These are phyloP conservation scores for Rhodosorus marinus DNA, from an alignment of 23 red algal species.

Conservation along the genomic window DNA sequence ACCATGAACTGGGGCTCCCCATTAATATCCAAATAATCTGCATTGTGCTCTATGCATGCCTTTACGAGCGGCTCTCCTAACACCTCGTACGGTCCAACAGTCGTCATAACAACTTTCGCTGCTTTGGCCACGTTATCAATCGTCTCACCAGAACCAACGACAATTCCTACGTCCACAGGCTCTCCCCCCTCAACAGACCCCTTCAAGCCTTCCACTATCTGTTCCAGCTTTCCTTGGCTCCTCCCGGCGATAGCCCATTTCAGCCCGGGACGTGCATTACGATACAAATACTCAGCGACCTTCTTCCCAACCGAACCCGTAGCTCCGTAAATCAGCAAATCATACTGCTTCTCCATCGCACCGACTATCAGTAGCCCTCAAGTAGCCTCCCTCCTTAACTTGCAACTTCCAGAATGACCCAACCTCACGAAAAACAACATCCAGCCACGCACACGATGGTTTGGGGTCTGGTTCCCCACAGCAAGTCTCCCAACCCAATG, in stretches of 20 bases:
- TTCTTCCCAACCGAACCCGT: constrained; percentile 8
- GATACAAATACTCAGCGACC: not conserved
- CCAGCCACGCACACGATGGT: too few species aligned
- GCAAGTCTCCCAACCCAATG: too few species aligned
- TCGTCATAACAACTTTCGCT: constrained; percentile 3
- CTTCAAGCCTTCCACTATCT: not conserved
- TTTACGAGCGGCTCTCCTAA: not conserved
- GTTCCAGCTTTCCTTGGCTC: constrained; percentile 2
- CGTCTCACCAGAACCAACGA: not conserved
- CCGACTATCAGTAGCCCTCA: too few species aligned
- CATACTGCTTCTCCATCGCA: too few species aligned
- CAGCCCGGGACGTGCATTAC: not conserved
- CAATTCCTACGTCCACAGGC: not conserved
- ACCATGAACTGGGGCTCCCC: not conserved
- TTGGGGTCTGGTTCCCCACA: too few species aligned
- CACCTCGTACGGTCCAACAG: constrained; percentile 1
- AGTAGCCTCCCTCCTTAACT: too few species aligned
- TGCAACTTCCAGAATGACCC: too few species aligned
- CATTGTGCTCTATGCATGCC: not conserved
- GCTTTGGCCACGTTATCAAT: too few species aligned
- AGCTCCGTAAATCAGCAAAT: constrained; percentile 7
- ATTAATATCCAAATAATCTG: constrained; percentile 4
- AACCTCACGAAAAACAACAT: too few species aligned
- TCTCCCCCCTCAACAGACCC: too few species aligned
- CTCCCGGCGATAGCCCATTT: constrained; percentile 4